Conservation (phyloP, 257 asterid genomes). For the Ballota nigra region DNA sequence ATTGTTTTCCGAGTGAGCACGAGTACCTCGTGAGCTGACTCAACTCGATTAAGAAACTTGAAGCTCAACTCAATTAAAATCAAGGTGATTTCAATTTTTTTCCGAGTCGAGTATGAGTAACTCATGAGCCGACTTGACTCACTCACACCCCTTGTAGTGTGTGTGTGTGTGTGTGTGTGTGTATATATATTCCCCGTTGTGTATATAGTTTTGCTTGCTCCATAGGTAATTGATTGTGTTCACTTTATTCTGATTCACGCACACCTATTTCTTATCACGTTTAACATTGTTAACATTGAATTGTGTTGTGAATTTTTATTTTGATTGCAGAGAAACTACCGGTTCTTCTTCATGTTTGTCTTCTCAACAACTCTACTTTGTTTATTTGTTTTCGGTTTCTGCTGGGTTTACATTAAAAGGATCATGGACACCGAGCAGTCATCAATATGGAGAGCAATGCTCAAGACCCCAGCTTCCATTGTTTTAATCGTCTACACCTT, state of each 20-base stretch:
- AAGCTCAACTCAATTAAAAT: no score
- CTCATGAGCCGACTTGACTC: no score
- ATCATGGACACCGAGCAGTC: slow-evolving; percentile 62
- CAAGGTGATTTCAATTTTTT: no score
- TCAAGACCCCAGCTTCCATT: slow-evolving; percentile 90
- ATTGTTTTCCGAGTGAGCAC: no score
- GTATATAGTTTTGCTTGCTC: not conserved
- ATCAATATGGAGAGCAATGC: slow-evolving; percentile 89
- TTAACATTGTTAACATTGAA: not conserved
- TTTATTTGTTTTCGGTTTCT: slow-evolving; percentile 80
- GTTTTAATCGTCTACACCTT: slow-evolving; percentile 86
- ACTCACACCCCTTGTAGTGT: no score
- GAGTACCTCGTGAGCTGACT: no score
- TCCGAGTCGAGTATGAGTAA: no score
- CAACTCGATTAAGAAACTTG: no score
- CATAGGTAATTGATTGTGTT: not conserved
- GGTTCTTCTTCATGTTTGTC: slow-evolving; percentile 99
- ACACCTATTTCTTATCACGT: not conserved
- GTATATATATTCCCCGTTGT: not conserved
- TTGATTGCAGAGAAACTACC: slow-evolving; percentile 83
- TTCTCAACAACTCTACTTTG: slow-evolving; percentile 97
- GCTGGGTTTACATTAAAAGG: slow-evolving; percentile 87
- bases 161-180: no score
- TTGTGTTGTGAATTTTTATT: not conserved
- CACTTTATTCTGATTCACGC: not conserved